Evolutionary conservation across 768 basidiomycete species (phyloP), one percentile per base, ranked within the genome.

Genomic region (Brasilioporus rufonigricans): DNA sequence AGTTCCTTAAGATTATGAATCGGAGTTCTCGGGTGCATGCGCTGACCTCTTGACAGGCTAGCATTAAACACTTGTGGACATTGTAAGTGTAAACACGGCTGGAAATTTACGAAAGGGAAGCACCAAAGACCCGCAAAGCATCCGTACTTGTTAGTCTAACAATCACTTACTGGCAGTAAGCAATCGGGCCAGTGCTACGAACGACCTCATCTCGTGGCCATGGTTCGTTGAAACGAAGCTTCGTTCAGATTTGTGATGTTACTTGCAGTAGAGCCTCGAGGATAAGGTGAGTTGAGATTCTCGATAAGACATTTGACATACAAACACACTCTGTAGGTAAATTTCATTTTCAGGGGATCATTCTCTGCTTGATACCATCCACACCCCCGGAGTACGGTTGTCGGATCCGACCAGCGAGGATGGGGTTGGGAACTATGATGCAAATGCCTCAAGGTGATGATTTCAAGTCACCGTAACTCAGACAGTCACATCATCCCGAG

Each of bases 201-300:
- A 38, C 12, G 18, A n/a, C 27, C 36, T 26, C 24, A 26, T 45
- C 29, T 26, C 1, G 14, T 50, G 29, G 16, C 12, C 11, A 40
- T 31, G 44, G 24, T 32, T 18, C 41, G 44, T 38, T 27, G 21
- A 12, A 52, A 38, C 9, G 19, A 33, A 33, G 12, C 32, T 31
- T 50, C 36, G 29, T 44, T 48, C 43, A 26, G n/a, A 29, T 29
- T 32, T 18, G 26, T 18, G 33, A 40, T 33, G 44, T 16, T 44
- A 33, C 18, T 51, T 6, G 32, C 24, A 46, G 21, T 23, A 4
- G 16, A 36, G 24, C 65, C 64, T 57, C 48, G 44, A 59, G 62
- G 64, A 45, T 13, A 59, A 26, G 43, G 65, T 26, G 60, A 54
- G 62, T 52, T 43, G 27, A 50, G 52, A 47, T 48, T 56, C 35